Base-by-base conservation (phyloP, 2,329 filamentous ascomycete species). In the Ascochyta clinopodiicola region DNA sequence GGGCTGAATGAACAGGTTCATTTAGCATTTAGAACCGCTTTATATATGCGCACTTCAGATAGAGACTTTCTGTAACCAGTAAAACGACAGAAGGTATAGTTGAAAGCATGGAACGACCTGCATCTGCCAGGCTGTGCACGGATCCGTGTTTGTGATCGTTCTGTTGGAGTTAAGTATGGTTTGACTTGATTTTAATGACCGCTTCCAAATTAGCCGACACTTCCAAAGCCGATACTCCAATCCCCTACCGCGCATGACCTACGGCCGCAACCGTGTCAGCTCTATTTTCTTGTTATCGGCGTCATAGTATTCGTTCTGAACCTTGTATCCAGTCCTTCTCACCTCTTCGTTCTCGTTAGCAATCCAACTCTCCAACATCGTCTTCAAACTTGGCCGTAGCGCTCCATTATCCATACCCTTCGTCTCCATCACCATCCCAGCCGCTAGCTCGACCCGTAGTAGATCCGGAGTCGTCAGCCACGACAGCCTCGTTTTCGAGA, bases 371-470 rank as follows among this genome's bases (percentile, higher is more conserved):
- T 27, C 39, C 27, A 64, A n/a, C 25, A 67, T 19, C 8, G 5
- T 35, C 17, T 56, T 37, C 9, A 70, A 40, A 29, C 49, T 60
- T 17, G 31, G 36, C 21, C 37, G 35, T 10, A 67, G n/a, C 2
- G 31, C 48, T 7, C 38, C 29, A 8, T 57, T 38, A 19, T 36
- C 15, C 13, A 46, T 35, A 0, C n/a, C n/a, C 3, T 22, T 37
- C 9, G 29, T 56, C 8, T 21, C 17, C 37, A 46, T 22, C 2
- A 71, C 17, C 24, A 73, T 47, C 7, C 44, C 29, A 0, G 45
- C 59, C 6, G 71, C 69, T 31, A 73, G 10, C n/a, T 71, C 63
- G 2, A 72, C 60, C 31, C 63, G 53, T 38, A 73, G 32, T 19
- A 63, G 21, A n/a, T 71, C 67, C 10, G 56, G 51, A 22, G 47